Evolutionary conservation across 306 rosid genomes (phyloP).

Genomic region (Prunus davidiana): DNA sequence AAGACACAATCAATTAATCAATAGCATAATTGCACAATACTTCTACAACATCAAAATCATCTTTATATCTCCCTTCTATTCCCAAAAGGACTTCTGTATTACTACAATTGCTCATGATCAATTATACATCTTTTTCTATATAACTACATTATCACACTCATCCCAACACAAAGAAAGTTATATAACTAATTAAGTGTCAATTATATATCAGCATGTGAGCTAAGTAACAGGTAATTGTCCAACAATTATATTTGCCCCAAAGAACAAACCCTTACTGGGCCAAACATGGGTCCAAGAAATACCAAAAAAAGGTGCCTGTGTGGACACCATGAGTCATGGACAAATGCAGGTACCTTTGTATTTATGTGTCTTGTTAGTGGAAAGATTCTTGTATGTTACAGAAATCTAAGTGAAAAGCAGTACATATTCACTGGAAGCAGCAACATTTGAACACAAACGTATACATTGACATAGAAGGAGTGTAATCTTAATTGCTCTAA

Average conservation of each 20-base stretch:
- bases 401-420: not conserved
- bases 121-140: not conserved
- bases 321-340: too few relatives aligned
- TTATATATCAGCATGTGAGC: not conserved
- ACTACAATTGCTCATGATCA: not conserved
- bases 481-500: not conserved
- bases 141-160: not conserved
- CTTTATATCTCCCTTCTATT: not conserved
- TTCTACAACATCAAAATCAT: not conserved
- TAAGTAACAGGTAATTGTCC: not conserved
- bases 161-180: not conserved
- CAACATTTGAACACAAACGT: not conserved
- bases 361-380: not conserved
- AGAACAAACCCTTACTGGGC: not conserved
- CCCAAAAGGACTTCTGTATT: not conserved
- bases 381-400: not conserved
- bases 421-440: not conserved
- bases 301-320: not conserved
- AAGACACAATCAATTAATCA: not conserved
- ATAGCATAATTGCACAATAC: not conserved
- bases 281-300: not conserved
- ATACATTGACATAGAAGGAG: not conserved
- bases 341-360: not conserved
- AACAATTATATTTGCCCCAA: not conserved
- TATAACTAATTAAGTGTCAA: not conserved